These are phyloP conservation scores for Phytophthora foliorum DNA, from an alignment of 352 stramenopile species.

Conservation along the genomic window DNA sequence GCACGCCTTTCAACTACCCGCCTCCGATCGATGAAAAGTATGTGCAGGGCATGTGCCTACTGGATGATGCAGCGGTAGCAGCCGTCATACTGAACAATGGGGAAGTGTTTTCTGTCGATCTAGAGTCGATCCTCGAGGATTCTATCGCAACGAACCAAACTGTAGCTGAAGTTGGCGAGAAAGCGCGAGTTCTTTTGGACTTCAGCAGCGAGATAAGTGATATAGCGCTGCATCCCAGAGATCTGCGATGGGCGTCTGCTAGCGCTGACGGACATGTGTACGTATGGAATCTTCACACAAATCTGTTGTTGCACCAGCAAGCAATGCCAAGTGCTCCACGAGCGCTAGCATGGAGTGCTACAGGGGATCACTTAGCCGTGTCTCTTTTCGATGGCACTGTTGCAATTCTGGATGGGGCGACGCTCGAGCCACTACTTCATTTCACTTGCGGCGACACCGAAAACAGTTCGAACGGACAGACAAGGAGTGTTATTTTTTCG, in stretches of 20 bases:
- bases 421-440: slow-evolving; percentile 26
- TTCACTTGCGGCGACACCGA: slow-evolving; percentile 33
- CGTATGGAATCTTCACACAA: slow-evolving; percentile 55
- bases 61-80: slow-evolving; percentile 31
- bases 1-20: background rate
- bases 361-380: slow-evolving; percentile 47
- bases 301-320: slow-evolving; percentile 35
- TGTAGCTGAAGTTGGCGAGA: slow-evolving; percentile 5
- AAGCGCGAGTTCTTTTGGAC: slow-evolving; percentile 32
- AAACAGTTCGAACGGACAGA: slow-evolving; percentile 9
- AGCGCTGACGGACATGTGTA: slow-evolving; percentile 44
- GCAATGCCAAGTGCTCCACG: slow-evolving; percentile 25
- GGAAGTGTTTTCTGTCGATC: slow-evolving; percentile 39
- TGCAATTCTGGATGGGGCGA: slow-evolving; percentile 47
- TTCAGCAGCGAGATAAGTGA: slow-evolving; percentile 39
- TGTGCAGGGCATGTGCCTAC: slow-evolving; percentile 31
- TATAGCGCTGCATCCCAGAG: slow-evolving; percentile 50
- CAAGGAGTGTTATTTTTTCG: slow-evolving; percentile 15
- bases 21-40: slow-evolving; percentile 10
- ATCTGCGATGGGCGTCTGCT: slow-evolving; percentile 52
- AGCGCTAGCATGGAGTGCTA: slow-evolving; percentile 55
- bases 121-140: slow-evolving; percentile 33
- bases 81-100: slow-evolving; percentile 38
- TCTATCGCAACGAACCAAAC: slow-evolving; percentile 1
- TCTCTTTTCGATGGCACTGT: slow-evolving; percentile 55